A percentile compares a stretch with the other conserved stretches of the same genome.
Evolutionary conservation across 305 asterid genomes (phyloP).

Genomic region (Solanum hybrid): DNA sequence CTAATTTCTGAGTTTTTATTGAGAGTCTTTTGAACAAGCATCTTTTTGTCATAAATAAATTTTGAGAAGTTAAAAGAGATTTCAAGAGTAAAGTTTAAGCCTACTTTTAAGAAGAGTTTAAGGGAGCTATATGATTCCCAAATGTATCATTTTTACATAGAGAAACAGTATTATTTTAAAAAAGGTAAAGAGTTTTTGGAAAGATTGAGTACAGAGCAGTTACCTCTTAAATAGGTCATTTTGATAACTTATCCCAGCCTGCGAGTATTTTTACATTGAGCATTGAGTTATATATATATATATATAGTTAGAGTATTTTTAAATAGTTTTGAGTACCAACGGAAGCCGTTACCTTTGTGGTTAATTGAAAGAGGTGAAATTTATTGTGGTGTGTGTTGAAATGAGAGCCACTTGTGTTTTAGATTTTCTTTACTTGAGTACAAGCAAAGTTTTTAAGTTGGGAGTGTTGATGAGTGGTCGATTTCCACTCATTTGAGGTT

Average conservation of each 20-base stretch:
- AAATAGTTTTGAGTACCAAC: neutral
- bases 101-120: neutral
- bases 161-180: no score
- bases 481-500: neutral
- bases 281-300: neutral
- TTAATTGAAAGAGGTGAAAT: neutral
- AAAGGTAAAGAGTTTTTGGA: neutral
- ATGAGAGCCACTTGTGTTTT: neutral
- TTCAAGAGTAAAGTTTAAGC: neutral
- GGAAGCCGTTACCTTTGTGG: neutral
- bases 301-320: no score
- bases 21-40: neutral
- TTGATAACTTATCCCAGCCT: neutral
- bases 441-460: neutral
- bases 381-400: neutral
- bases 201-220: neutral
- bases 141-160: neutral
- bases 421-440: neutral
- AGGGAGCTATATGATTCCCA: neutral
- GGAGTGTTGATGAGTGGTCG: neutral
- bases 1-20: neutral
- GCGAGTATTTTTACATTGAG: neutral
- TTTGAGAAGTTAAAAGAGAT: neutral
- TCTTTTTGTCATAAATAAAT: neutral
- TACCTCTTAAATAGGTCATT: neutral